phyloP scores from a whole-genome alignment of 2,329 filamentous ascomycete genomes.

The Penicillium brasilianum region DNA sequence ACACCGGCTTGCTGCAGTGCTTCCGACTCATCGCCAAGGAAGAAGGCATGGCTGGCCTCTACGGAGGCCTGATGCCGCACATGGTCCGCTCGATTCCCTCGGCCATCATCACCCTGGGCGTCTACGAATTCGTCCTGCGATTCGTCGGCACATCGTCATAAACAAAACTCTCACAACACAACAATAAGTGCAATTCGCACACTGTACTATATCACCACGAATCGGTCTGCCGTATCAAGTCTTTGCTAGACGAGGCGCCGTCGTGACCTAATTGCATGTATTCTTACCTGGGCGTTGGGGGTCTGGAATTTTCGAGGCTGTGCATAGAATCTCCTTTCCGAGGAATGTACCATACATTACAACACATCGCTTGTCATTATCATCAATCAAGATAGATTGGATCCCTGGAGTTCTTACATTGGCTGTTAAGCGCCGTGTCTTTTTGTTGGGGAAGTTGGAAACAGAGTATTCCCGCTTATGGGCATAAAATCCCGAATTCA shows the following conservation, averaged over 20 bases:
- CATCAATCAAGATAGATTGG: background rate
- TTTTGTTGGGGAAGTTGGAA: background rate
- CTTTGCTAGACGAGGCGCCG: conserved; percentile 16
- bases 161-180: conserved; percentile 6
- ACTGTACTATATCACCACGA: conserved; percentile 25
- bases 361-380: conserved; percentile 4
- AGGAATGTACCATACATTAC: conserved; percentile 25
- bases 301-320: conserved; percentile 18
- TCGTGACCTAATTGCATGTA: conserved; percentile 27
- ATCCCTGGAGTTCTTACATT: background rate
- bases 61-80: conserved; percentile 44
- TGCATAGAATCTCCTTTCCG: conserved; percentile 29
- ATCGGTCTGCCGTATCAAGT: background rate
- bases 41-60: conserved; percentile 43
- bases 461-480: background rate
- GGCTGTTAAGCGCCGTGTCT: background rate
- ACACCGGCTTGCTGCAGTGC: conserved; percentile 44
- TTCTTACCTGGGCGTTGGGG: conserved; percentile 22
- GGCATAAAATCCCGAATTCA: background rate
- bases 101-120: conserved; percentile 44
- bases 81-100: conserved; percentile 43
- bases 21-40: conserved; percentile 42
- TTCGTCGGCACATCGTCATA: conserved; percentile 22
- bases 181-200: conserved; percentile 7
- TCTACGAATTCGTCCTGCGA: conserved; percentile 45